These are phyloP conservation scores for Nyssa sinensis DNA, from an alignment of 148 eudicot species.

Conservation along the genomic window DNA sequence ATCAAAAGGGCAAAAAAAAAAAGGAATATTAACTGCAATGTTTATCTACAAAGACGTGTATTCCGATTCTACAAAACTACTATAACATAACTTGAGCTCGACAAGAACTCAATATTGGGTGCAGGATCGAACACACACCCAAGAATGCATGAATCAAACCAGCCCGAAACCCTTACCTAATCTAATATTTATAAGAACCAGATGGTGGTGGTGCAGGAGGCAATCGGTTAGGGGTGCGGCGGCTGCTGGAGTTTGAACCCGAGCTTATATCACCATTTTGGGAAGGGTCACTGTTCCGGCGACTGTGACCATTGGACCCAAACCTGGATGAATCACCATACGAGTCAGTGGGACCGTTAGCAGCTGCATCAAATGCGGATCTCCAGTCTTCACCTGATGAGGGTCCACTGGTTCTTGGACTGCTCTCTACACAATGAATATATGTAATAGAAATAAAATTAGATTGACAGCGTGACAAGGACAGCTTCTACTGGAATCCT, in stretches of 20 bases:
- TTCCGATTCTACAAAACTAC: conserved; percentile 50
- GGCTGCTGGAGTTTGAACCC: conserved; percentile 64
- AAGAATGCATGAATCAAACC: conserved; percentile 43
- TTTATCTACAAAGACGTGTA: conserved; percentile 62
- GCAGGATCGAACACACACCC: conserved; percentile 38
- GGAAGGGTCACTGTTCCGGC: conserved; percentile 65
- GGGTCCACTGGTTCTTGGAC: conserved; percentile 66
- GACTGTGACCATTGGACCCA: conserved; percentile 64
- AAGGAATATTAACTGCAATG: conserved; percentile 20
- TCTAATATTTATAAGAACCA: conserved; percentile 75
- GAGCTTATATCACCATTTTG: conserved; percentile 73
- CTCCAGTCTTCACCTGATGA: conserved; percentile 92
- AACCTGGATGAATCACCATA: conserved; percentile 38
- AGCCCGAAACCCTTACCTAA: conserved; percentile 10
- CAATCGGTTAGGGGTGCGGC: conserved; percentile 87
- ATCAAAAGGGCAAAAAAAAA: background rate
- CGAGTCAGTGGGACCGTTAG: conserved; percentile 63
- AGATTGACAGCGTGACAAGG: no score
- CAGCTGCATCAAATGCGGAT: conserved; percentile 92
- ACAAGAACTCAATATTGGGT: conserved; percentile 39
- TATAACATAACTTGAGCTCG: conserved; percentile 35
- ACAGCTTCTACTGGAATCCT: no score
- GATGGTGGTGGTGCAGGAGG: conserved; percentile 84
- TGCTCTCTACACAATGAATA: conserved; percentile 59
- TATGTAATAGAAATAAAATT: background rate